phyloP scores from a whole-genome alignment of 2,329 filamentous ascomycete species.

The Colletotrichum higginsianum region DNA sequence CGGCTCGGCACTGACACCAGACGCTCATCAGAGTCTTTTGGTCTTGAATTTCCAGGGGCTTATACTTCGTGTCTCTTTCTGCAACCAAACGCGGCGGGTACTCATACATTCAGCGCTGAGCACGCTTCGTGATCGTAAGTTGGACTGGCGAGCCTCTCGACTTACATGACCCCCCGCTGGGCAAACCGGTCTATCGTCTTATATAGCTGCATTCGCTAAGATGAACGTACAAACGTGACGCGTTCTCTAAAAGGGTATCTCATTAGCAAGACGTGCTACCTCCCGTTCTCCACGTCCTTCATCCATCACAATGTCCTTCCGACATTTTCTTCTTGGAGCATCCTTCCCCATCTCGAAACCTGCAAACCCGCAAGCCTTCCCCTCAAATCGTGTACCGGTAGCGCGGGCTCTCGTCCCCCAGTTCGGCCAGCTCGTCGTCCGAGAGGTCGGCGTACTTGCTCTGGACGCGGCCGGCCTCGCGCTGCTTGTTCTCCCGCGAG shows the following conservation, averaged over 20 bases:
- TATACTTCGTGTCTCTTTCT: not conserved
- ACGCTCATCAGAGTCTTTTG: not conserved
- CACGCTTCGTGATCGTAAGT: too few relatives aligned
- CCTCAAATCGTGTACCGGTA: constrained; percentile 61
- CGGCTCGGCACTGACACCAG: not conserved
- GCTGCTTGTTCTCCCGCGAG: constrained; percentile 60
- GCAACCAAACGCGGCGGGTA: not conserved
- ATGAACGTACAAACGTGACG: not conserved
- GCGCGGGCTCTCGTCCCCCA: constrained; percentile 67
- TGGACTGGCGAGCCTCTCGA: too few relatives aligned
- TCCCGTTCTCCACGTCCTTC: not conserved
- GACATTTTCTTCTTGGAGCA: too few relatives aligned
- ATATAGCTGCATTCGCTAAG: not conserved
- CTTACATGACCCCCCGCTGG: too few relatives aligned
- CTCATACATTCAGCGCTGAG: too few relatives aligned
- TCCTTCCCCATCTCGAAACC: not conserved
- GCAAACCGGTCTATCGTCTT: not conserved
- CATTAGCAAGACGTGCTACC: not conserved
- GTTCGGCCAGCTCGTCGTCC: constrained; percentile 64
- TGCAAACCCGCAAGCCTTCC: too few relatives aligned
- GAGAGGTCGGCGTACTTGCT: constrained; percentile 57
- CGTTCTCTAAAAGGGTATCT: not conserved
- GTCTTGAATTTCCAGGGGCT: too few relatives aligned
- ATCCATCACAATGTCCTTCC: not conserved
- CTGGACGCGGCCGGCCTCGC: constrained; percentile 56